These are phyloP conservation scores for Lunasporangiospora selenospora DNA, from an alignment of 192 early-diverging fungal genomes.

Conservation along the genomic window DNA sequence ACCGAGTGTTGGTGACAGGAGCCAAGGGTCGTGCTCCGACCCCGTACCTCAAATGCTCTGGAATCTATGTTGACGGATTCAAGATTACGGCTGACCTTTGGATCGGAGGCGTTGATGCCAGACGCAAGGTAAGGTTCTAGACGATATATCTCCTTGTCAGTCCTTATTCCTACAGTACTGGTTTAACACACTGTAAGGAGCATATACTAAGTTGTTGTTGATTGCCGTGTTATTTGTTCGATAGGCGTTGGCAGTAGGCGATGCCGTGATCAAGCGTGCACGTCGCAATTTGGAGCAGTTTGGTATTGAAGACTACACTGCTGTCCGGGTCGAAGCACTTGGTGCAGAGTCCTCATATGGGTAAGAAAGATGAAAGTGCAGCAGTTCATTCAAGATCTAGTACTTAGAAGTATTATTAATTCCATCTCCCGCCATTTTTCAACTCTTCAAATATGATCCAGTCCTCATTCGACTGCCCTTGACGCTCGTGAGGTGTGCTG, in stretches of 20 bases:
- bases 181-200: not conserved
- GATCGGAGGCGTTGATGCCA: conserved; percentile 67
- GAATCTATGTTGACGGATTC: conserved; percentile 66
- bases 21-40: conserved; percentile 66
- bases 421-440: too few relatives aligned
- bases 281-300: conserved; percentile 49
- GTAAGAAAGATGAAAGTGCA: too few relatives aligned
- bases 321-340: conserved; percentile 61
- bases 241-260: conserved; percentile 59
- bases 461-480: conserved; percentile 24
- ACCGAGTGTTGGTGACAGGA: conserved; percentile 65
- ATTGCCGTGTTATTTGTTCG: not conserved
- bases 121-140: conserved; percentile 50
- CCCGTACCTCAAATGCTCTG: conserved; percentile 64
- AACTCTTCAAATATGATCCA: too few relatives aligned
- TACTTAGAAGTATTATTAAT: too few relatives aligned
- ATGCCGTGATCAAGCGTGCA: conserved; percentile 59
- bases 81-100: conserved; percentile 64
- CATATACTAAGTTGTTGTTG: not conserved
- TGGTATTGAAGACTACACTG: conserved; percentile 59
- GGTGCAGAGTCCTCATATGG: conserved; percentile 68
- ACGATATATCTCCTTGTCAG: not conserved
- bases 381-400: too few relatives aligned
- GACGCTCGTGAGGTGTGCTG: conserved; percentile 48
- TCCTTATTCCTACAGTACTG: not conserved